Conservation (phyloP, 1,284 basidiomycete genomes). For the Volvariella surrecta region DNA sequence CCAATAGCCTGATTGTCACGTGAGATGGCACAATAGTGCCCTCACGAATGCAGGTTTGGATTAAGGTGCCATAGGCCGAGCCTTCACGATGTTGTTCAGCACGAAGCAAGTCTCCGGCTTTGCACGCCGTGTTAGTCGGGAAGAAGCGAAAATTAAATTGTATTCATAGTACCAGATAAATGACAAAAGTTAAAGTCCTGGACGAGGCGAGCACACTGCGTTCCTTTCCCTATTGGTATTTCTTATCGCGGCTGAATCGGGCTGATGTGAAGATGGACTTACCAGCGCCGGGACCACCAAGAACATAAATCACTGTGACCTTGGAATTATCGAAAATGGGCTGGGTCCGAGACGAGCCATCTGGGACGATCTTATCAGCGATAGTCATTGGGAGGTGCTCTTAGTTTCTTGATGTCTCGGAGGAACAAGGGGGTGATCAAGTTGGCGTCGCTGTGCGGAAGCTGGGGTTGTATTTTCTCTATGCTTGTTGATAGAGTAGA, state of each 20-base stretch:
- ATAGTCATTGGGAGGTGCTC: slow-evolving; percentile 26
- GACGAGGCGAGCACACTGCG: slow-evolving; percentile 89
- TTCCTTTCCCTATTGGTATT: slow-evolving; percentile 78
- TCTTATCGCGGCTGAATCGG: slow-evolving; percentile 1
- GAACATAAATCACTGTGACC: slow-evolving; percentile 90
- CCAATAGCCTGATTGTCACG: slow-evolving; percentile 91
- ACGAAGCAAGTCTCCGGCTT: slow-evolving; percentile 94
- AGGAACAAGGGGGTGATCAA: slow-evolving; percentile 58
- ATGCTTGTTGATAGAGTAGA: slow-evolving; percentile 44
- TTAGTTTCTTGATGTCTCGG: slow-evolving; percentile 36
- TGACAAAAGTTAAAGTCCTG: slow-evolving; percentile 87
- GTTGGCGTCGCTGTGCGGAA: slow-evolving; percentile 51
- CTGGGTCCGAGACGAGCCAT: slow-evolving; percentile 11
- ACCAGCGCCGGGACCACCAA: slow-evolving; percentile 96
- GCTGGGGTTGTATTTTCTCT: slow-evolving; percentile 53
- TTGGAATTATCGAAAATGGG: slow-evolving; percentile 67
- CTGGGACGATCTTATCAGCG: slow-evolving; percentile 38
- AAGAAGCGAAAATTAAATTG: slow-evolving; percentile 4
- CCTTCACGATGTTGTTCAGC: slow-evolving; percentile 87
- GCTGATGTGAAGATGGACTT: slow-evolving; percentile 7
- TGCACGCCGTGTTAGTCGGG: slow-evolving; percentile 1
- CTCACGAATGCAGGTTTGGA: slow-evolving; percentile 85
- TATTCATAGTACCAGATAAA: slow-evolving; percentile 65
- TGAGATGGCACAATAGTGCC: slow-evolving; percentile 96
- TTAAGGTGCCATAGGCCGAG: slow-evolving; percentile 82